Base-by-base conservation (phyloP, 225 moss, liverwort and hornwort genomes). In the Anthoceros angustus region DNA sequence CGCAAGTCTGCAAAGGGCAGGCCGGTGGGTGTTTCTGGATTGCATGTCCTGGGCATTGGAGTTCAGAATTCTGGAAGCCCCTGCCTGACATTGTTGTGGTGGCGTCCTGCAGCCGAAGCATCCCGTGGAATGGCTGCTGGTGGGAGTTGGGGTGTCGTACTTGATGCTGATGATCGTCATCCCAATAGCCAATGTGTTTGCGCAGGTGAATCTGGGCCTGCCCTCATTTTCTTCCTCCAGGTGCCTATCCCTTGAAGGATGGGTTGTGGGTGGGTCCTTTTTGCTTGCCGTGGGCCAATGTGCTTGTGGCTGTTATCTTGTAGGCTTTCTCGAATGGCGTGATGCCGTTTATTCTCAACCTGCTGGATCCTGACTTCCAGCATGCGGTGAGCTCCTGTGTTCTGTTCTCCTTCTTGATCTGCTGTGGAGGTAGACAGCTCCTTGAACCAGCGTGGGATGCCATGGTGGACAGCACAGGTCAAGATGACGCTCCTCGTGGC, bases 181-280 rank as follows among this genome's bases (percentile, higher is more conserved):
- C 42, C 77, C 73, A 39, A 67, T 77, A 50, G 12, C 73, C 40
- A 73, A 77, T 70, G 77, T 77, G 21, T 77, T 77, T 41, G n/a
- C 43, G 41, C 77, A 77, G 70, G 77, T 73, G 67, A 23, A 26
- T 41, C 12, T 62, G 15, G 26, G 12, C 26, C 46, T 8, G 7
- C 55, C 12, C 55, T 15, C 55, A 18, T 41, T 65, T 65, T 23
- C 38, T 65, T 65, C 41, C 39, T 32, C 32, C 32, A 32, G 32
- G 32, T 32, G 32, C 32, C 32, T 32, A 32, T 32, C 32, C 32
- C 32, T 32, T 32, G 32, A 32, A 1, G 32, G 4, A 32, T 32
- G 32, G 32, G 32, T 32, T 32, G 32, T 1, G 4, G 2, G 32
- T 1, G 32, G 32, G 32, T 32, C 4, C 4, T 32, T 32, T 32